These are phyloP conservation scores for Ascochyta lentis DNA, from an alignment of 2,329 filamentous ascomycete species.

Conservation along the genomic window DNA sequence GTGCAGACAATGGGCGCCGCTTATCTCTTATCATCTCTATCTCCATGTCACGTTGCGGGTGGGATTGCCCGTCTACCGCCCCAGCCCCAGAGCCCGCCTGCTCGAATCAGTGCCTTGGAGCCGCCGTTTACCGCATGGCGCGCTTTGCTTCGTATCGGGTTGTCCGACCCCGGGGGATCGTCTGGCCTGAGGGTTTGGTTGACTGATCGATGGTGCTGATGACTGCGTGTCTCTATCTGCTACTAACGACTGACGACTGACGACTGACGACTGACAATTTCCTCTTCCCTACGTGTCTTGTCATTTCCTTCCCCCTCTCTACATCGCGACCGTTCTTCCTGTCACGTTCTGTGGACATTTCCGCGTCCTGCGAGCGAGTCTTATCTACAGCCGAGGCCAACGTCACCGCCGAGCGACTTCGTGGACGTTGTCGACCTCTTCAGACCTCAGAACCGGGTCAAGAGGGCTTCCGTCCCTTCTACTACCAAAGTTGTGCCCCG, in stretches of 20 bases:
- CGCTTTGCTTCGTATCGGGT: slow-evolving; percentile 28
- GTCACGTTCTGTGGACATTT: slow-evolving; percentile 2
- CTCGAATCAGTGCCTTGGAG: slow-evolving; percentile 22
- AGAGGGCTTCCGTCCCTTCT: neutral
- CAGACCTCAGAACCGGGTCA: neutral
- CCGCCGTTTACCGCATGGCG: slow-evolving; percentile 24
- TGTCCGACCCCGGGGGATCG: slow-evolving; percentile 33
- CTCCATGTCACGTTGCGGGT: slow-evolving; percentile 16
- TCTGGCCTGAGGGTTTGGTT: slow-evolving; percentile 23
- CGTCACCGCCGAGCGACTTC: slow-evolving; percentile 8
- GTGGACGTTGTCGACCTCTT: neutral
- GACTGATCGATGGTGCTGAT: slow-evolving; percentile 20
- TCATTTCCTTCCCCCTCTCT: neutral
- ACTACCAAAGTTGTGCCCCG: neutral
- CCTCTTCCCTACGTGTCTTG: neutral
- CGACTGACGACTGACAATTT: neutral
- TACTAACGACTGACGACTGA: neutral
- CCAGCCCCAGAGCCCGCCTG: slow-evolving; percentile 27
- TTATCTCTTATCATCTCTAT: slow-evolving; percentile 18
- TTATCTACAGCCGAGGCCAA: slow-evolving; percentile 18
- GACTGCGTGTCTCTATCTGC: slow-evolving; percentile 21
- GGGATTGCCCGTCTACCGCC: slow-evolving; percentile 4
- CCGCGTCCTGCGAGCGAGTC: slow-evolving; percentile 4
- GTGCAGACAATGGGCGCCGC: slow-evolving; percentile 18
- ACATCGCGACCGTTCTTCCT: neutral